Evolutionary conservation across 2,329 filamentous ascomycete genomes (phyloP), one percentile per base, ranked within the genome.

Genomic region (Aspergillus neoniger): DNA sequence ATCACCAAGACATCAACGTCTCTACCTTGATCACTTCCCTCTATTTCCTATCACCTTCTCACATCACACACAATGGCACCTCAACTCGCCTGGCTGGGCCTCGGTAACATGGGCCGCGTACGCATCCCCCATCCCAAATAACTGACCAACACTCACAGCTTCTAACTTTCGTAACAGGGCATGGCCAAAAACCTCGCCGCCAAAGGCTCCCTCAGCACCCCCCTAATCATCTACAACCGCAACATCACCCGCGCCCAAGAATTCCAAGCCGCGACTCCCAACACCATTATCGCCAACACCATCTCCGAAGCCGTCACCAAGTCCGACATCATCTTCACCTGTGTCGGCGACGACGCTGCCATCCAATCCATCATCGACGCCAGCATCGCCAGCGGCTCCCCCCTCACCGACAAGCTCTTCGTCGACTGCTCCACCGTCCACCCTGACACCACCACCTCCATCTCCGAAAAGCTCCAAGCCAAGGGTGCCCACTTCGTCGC

Each of bases 291-390:
- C 12, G 21, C 36, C 19, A 9, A 36, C 6, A 39, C 51, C 19
- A 23, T 54, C 19, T 32, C 32, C 19, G 51, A 39, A 25, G 38
- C 51, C 19, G 19, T 54, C 32, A 54, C 36, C 32, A 25, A 54
- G 21, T 38, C 51, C 9, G 51, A 54, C 36, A 54, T 54, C 32
- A 54, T 54, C 51, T 54, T 54, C 51, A 54, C 51, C 32, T 54
- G 51, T 1, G 32, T 54, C 14, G 38, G 51, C 8, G 51, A 54
- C 36, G 51, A 54, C 23, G 51, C 51, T 15, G 51, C 51, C 51
- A 54, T 49, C 12, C 44, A 49, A 25, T 28, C 23, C 21, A 49
- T 49, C 44, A 28, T 49, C 36, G 51, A 54, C 9, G 36, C 51
- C 51, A 41, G 32, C 36, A 54, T 54, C 14, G 38, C 51, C 36